Evolutionary conservation across 768 basidiomycete genomes (phyloP), one percentile per base, ranked within the genome.

Genomic region (Hemileccinum rubropunctum): DNA sequence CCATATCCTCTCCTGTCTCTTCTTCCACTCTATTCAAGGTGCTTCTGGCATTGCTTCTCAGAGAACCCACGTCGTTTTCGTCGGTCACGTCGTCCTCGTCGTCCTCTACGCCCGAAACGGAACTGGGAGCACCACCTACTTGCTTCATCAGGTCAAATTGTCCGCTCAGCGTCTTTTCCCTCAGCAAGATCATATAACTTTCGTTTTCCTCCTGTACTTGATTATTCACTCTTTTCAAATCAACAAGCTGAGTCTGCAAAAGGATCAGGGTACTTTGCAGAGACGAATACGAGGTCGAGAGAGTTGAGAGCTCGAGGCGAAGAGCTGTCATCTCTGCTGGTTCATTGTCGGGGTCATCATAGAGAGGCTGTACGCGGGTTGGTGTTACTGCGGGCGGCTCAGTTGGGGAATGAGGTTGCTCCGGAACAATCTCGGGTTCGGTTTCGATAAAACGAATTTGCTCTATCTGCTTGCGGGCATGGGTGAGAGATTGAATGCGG

Each of bases 121-220:
- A 69, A 17, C 67, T 67, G n/a, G 63, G 64, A 44, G 68, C 70
- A 38, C 73, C 78, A 36, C 80, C 81, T 30, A 87, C 83, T 67
- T 85, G 82, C 58, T 76, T 82, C 65, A 84, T 73, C 54, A 90
- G 72, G 64, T 91, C 86, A 64, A 88, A 91, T 59, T 90, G 88
- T 4, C 95, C 95, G 56, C 78, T 93, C 38, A 98, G 69, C 0
- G 97, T 98, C 73, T 82, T 86, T 71, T 98, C 95, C 53, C 91
- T 77, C 21, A 98, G 72, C 34, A 99, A 78, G 54, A 95, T 91
- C 80, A 95, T 92, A 73, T 93, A 99, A 43, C 90, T 90, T 70
- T 97, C 94, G 67, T 98, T 99, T 59, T 98, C 95, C 68, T 98
- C 94, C 69, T 94, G 91, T 35, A 93, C 68, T 55, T 87, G 83